Evolutionary conservation across 345 rosid species (phyloP), one percentile per base, ranked within the genome.

Genomic region (Camelina neglecta): DNA sequence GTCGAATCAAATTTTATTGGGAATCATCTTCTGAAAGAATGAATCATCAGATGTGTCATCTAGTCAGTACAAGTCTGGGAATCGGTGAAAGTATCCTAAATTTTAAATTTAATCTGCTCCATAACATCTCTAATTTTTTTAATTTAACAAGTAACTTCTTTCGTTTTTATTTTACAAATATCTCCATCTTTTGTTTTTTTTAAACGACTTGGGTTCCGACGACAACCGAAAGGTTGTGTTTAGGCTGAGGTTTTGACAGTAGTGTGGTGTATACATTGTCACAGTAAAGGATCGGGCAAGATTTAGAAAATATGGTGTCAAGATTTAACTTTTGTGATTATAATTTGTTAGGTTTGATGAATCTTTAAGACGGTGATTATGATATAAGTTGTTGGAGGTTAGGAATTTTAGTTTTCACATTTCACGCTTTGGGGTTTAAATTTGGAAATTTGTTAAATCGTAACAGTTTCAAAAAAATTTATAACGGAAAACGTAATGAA

Each of bases 1-100:
- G 18, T 61, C 49, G 35, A 54, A 9, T 23, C 35, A 54, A 54
- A 0, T 11, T 54, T 54, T 48, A 2, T n/a, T 33, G 29, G 26
- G 60, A 59, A 45, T 60, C 12, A 8, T 71, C 41, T 48, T 31
- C 2, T 35, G 23, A 35, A 13, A 33, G 35, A 31, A 47, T 48
- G 47, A 71, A 71, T 68, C 54, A 56, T 29, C 31, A 18, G 29
- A 60, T 44, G 41, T 60, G 24, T 57, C 55, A 69, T 69, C 63
- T n/a, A 6, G 41, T 31, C 73, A 57, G 16, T 29, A 1, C 31
- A 54, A 38, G 38, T 50, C 39, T 47, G 20, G 51, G 21, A 47
- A 47, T 47, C 20, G 20, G 9, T 47, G 51, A 47, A 47, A 47
- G 20, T 47, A n/a, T 4, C 51, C 51, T 8, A 35, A 42, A 11